Evolutionary conservation across 2,329 filamentous ascomycete genomes (phyloP).

Genomic region (Sodiomyces alkalinus): DNA sequence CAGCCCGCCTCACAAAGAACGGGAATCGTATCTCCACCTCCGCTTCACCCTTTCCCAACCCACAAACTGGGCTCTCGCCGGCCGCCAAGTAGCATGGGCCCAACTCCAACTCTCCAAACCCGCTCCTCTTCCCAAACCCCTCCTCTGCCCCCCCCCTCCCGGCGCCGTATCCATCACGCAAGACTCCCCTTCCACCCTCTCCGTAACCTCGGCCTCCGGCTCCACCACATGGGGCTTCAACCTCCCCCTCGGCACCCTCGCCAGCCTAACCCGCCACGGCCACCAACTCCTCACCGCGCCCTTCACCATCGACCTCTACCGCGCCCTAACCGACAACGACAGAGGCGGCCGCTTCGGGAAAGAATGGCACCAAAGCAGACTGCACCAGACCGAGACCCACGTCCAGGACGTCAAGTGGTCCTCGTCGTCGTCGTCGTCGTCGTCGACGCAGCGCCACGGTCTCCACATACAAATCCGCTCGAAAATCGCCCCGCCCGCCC

Average conservation of each 20-base stretch:
- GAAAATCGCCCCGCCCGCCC: conserved; percentile 44
- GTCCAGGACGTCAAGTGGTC: conserved; percentile 18
- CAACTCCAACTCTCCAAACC: conserved; percentile 25
- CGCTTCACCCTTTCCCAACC: conserved; percentile 25
- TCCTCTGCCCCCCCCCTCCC: conserved; percentile 5
- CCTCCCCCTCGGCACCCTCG: conserved; percentile 23
- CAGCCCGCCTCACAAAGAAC: conserved; percentile 13
- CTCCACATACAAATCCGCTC: conserved; percentile 29
- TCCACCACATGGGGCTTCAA: conserved; percentile 27
- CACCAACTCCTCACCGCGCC: conserved; percentile 28
- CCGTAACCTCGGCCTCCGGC: conserved; percentile 18
- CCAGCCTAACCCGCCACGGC: conserved; percentile 22
- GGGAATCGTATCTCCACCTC: conserved; percentile 32
- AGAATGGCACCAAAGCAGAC: conserved; percentile 36
- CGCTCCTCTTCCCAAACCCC: conserved; percentile 5
- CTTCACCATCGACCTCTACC: conserved; percentile 40
- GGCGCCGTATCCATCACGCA: conserved; percentile 3
- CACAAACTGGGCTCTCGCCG: conserved; percentile 34
- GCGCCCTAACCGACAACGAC: conserved; percentile 53
- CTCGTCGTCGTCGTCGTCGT: too few relatives aligned
- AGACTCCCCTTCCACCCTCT: conserved; percentile 11
- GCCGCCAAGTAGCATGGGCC: conserved; percentile 36
- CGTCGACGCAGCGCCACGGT: too few relatives aligned
- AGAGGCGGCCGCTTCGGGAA: conserved; percentile 35
- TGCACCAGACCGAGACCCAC: conserved; percentile 30